Evolutionary conservation across 257 asterid species (phyloP), one percentile per base, ranked within the genome.

Genomic region (Salvia hispanica): DNA sequence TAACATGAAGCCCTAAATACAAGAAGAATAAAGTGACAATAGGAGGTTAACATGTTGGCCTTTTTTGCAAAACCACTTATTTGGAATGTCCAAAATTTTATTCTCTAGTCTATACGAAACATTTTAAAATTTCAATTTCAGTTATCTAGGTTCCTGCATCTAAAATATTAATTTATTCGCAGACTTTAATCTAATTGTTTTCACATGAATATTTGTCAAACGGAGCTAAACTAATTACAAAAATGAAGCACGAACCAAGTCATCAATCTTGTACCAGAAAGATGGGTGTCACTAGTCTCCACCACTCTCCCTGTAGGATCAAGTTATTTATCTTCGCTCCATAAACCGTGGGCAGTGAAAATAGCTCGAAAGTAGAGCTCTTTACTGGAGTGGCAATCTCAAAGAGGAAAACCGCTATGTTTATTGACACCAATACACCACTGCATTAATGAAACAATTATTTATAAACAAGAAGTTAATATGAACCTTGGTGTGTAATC

Each of bases 241-340:
- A 56, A 82, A n/a, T 66, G 81, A 79, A 87, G 87, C 72, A 85
- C 93, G 91, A 79, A 85, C 91, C 88, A 56, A 81, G 69, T 50
- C 74, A 75, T 83, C 78, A 74, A 72, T 84, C 86, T 77, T 85
- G 94, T 90, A 90, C 96, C 97, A 90, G 97, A 90, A 90, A 90
- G 83, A 90, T 88, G 13, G 97, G 97, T 34, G 97, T 88, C 74
- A 90, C 70, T 37, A 90, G 88, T 74, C 97, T 88, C 97, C 97
- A 90, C 96, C 96, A 90, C 77, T 90, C 97, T 71, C 97, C 97
- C 33, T 73, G 73, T 25, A 90, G 72, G 70, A 90, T 90, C 83
- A 86, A 76, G 81, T 83, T 72, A 74, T 90, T 90, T 43, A 90
- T 83, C 85, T 90, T 90, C 0, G 97, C 97, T 56, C 97, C 97